Conservation (phyloP, 2,329 filamentous ascomycete species). For the Diatrype stigma region DNA sequence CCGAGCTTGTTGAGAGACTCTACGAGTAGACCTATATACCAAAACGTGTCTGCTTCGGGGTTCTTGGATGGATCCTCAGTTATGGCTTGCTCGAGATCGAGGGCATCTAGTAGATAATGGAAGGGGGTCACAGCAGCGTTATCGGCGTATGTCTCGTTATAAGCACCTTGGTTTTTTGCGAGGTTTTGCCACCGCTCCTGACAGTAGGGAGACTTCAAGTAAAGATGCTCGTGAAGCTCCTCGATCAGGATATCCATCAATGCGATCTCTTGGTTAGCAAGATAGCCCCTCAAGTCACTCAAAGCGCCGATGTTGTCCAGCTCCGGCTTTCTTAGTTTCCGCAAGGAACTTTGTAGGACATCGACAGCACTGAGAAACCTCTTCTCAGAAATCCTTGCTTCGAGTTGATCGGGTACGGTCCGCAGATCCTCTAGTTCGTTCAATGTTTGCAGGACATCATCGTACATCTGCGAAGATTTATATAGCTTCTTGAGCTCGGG, state of each 20-base stretch:
- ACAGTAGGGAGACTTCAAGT: slow-evolving; percentile 96
- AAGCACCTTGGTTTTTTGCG: slow-evolving; percentile 59
- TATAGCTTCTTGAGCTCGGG: slow-evolving; percentile 90
- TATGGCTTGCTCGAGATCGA: slow-evolving; percentile 59
- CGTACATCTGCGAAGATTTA: slow-evolving; percentile 82
- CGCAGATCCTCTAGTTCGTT: slow-evolving; percentile 84
- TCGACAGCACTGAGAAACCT: slow-evolving; percentile 90
- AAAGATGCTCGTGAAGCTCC: slow-evolving; percentile 93
- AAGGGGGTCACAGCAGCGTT: slow-evolving; percentile 48
- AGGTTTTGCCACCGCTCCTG: slow-evolving; percentile 91
- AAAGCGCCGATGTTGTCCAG: slow-evolving; percentile 88
- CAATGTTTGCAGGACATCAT: slow-evolving; percentile 80
- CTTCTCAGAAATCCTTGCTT: slow-evolving; percentile 94
- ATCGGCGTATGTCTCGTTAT: slow-evolving; percentile 45
- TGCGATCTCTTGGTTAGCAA: slow-evolving; percentile 87
- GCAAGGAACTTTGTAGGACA: slow-evolving; percentile 80
- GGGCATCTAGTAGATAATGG: slow-evolving; percentile 53
- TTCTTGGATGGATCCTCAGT: slow-evolving; percentile 89
- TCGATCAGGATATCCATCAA: slow-evolving; percentile 95
- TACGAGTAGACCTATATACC: slow-evolving; percentile 82
- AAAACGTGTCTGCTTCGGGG: slow-evolving; percentile 91
- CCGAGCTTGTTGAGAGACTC: slow-evolving; percentile 89
- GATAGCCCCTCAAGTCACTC: slow-evolving; percentile 78
- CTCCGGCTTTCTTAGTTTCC: slow-evolving; percentile 79
- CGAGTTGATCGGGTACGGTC: slow-evolving; percentile 83